Evolutionary conservation across 192 early-diverging fungal species (phyloP).

Genomic region (Chytriomyces confervae): DNA sequence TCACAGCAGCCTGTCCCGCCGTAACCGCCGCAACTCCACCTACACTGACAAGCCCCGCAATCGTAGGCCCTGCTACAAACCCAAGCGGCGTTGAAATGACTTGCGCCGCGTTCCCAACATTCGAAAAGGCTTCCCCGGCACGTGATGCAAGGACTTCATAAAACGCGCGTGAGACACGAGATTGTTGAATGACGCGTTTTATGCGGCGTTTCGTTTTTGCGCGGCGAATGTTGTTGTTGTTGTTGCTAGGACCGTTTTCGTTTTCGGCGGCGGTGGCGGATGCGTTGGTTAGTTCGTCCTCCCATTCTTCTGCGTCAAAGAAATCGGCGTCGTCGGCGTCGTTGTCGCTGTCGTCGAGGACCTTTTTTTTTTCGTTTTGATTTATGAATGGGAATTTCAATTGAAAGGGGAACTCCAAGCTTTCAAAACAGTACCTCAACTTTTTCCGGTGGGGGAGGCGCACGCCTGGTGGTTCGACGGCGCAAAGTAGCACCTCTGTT

Average conservation of each 20-base stretch:
- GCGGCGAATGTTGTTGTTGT: too few relatives aligned
- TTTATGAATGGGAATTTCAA: background rate
- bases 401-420: too few relatives aligned
- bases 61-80: constrained; percentile 33
- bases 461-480: too few relatives aligned
- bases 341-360: background rate
- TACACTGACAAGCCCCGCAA: constrained; percentile 34
- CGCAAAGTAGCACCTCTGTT: too few relatives aligned
- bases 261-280: constrained; percentile 1
- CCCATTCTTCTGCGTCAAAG: constrained; percentile 30
- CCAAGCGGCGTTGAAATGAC: constrained; percentile 33
- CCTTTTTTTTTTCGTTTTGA: background rate
- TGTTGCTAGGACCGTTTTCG: too few relatives aligned
- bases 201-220: background rate
- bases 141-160: constrained; percentile 41
- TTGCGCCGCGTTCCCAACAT: constrained; percentile 43
- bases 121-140: constrained; percentile 37
- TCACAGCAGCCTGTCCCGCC: constrained; percentile 36
- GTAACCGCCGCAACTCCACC: constrained; percentile 39
- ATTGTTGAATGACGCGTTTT: constrained; percentile 4
- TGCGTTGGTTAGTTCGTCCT: background rate
- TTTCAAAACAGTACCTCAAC: too few relatives aligned
- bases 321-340: constrained; percentile 35
- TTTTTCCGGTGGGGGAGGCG: too few relatives aligned
- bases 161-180: constrained; percentile 30